Conservation (phyloP, 2,329 filamentous ascomycete species). For the Pestalotiopsis sp. region DNA sequence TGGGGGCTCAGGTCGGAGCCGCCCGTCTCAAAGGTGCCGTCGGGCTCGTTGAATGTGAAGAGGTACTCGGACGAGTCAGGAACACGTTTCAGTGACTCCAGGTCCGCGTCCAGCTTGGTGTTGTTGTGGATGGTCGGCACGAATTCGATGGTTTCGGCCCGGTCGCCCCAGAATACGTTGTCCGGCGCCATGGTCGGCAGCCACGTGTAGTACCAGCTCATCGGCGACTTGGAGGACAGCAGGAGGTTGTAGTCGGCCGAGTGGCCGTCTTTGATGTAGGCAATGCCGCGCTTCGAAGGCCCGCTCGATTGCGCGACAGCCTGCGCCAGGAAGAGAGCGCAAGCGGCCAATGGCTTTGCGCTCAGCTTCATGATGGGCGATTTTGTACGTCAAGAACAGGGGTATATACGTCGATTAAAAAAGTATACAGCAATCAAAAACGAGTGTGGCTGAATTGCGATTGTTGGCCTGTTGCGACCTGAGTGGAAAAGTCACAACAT, state of each 20-base stretch:
- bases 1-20: constrained; percentile 39
- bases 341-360: not conserved
- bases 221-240: constrained; percentile 36
- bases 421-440: constrained; percentile 1
- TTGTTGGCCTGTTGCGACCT: not conserved
- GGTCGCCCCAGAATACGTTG: constrained; percentile 16
- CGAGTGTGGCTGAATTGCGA: not conserved
- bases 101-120: constrained; percentile 28
- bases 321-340: not conserved
- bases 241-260: constrained; percentile 35
- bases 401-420: not conserved
- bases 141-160: constrained; percentile 32
- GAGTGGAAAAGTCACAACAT: not conserved
- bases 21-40: constrained; percentile 39
- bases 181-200: constrained; percentile 24
- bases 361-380: not conserved
- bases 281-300: constrained; percentile 29
- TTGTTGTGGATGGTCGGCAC: constrained; percentile 41
- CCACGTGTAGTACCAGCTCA: constrained; percentile 47
- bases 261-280: constrained; percentile 25
- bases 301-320: not conserved
- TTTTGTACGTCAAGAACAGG: not conserved
- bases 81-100: constrained; percentile 28
- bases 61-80: constrained; percentile 38
- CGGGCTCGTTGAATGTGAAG: constrained; percentile 45